These are phyloP conservation scores for Saccharomycopsis sp. DNA, from an alignment of 805 yeast species.

Conservation along the genomic window DNA sequence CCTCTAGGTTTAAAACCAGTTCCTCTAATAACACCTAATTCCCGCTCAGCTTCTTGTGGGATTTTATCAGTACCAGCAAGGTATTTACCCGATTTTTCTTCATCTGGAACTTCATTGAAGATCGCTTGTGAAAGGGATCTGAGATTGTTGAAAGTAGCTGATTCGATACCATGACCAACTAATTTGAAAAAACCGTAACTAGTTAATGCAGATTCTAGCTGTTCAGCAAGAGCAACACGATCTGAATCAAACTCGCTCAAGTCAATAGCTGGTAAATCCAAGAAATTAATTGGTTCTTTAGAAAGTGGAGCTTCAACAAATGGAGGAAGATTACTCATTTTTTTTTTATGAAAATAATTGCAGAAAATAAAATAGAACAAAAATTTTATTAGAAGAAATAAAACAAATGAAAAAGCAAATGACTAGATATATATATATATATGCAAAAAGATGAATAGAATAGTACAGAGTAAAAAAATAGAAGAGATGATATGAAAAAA, in stretches of 20 bases:
- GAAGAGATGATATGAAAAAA: too few species aligned
- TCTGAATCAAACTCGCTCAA: conserved; percentile 29
- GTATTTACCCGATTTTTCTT: conserved; percentile 32
- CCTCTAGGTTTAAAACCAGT: conserved; percentile 42
- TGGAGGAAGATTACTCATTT: conserved; percentile 29
- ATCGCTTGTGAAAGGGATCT: conserved; percentile 37
- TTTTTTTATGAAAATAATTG: too few species aligned
- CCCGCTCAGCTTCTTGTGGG: conserved; percentile 24
- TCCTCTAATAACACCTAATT: conserved; percentile 41
- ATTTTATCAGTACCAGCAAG: conserved; percentile 35
- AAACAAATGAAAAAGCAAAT: too few species aligned
- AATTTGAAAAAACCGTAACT: conserved; percentile 40
- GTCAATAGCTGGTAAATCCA: conserved; percentile 29
- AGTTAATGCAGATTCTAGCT: conserved; percentile 34
- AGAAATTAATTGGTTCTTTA: conserved; percentile 25
- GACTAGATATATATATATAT: too few species aligned
- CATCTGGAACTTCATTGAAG: conserved; percentile 35
- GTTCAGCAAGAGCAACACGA: conserved; percentile 31
- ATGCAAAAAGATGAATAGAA: too few species aligned
- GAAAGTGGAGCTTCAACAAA: conserved; percentile 28
- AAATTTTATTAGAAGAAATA: too few species aligned
- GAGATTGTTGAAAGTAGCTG: conserved; percentile 30
- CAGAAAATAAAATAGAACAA: too few species aligned
- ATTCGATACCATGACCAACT: conserved; percentile 35
- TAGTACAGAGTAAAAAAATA: too few species aligned